A percentile compares a stretch with the other conserved stretches of the same genome.
phyloP scores from a whole-genome alignment of 495 filamentous ascomycete species.

The Hypoxylon cercidicola region DNA sequence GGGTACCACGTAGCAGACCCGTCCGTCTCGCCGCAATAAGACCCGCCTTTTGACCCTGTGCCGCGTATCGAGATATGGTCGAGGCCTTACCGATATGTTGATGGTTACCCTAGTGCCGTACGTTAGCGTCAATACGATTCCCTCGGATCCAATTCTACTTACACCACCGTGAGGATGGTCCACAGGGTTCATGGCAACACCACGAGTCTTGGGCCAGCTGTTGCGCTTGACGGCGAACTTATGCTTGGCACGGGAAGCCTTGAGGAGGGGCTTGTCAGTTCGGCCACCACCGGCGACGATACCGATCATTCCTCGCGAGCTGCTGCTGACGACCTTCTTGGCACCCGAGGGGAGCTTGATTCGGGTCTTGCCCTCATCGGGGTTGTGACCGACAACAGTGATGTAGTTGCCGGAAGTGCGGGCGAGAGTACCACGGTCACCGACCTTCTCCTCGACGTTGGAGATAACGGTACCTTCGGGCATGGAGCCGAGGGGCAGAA shows the following conservation, averaged over 20 bases:
- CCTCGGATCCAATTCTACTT: slow-evolving; percentile 41
- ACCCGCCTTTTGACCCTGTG: slow-evolving; percentile 99
- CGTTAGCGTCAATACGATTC: slow-evolving; percentile 46
- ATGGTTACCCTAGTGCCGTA: slow-evolving; percentile 85
- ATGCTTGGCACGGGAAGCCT: slow-evolving; percentile 98
- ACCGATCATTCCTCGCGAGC: slow-evolving; percentile 96
- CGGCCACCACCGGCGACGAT: slow-evolving; percentile 99
- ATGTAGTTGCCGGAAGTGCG: slow-evolving; percentile 99
- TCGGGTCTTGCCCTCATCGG: slow-evolving; percentile 98
- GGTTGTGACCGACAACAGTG: slow-evolving; percentile 98
- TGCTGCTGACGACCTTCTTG: slow-evolving; percentile 97
- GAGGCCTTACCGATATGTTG: slow-evolving; percentile 99
- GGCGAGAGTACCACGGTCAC: slow-evolving; percentile 94
- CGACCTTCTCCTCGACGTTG: slow-evolving; percentile 99
- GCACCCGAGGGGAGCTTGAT: slow-evolving; percentile 98
- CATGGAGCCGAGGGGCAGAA: slow-evolving; percentile 91
- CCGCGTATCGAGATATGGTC: slow-evolving; percentile 97
- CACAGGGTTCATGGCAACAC: slow-evolving; percentile 99
- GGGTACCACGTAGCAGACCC: slow-evolving; percentile 98
- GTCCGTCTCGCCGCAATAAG: slow-evolving; percentile 99
- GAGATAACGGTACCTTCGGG: slow-evolving; percentile 98
- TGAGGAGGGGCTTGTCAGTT: slow-evolving; percentile 99
- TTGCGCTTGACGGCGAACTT: slow-evolving; percentile 99
- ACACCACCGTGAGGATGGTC: slow-evolving; percentile 98
- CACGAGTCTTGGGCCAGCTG: slow-evolving; percentile 99